A percentile compares a stretch with the other conserved stretches of the same genome.
phyloP scores from a whole-genome alignment of 1,284 basidiomycete species.

The Tilletiaria anomala region DNA sequence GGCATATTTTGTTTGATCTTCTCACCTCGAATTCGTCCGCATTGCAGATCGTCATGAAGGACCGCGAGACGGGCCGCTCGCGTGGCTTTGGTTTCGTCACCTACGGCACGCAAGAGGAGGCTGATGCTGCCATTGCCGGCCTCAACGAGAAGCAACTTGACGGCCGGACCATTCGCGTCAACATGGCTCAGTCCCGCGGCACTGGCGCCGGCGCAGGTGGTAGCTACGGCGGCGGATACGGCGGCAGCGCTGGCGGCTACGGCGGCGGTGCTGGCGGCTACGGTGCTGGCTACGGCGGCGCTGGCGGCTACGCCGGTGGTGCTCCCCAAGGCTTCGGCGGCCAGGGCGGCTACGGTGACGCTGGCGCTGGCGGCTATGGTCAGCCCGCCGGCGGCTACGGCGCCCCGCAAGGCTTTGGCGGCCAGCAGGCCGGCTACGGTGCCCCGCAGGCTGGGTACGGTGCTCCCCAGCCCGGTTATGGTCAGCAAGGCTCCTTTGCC shows the following conservation, averaged over 20 bases:
- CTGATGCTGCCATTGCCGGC: slow-evolving; percentile 58
- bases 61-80: slow-evolving; percentile 87
- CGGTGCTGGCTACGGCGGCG: slow-evolving; percentile 15
- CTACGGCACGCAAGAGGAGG: slow-evolving; percentile 48
- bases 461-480: slow-evolving; percentile 11
- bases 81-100: slow-evolving; percentile 77
- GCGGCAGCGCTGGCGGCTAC: slow-evolving; percentile 20
- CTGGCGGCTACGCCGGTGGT: slow-evolving; percentile 1
- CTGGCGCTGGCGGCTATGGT: slow-evolving; percentile 18
- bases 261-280: slow-evolving; percentile 34
- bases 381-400: too few species aligned
- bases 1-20: background rate
- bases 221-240: slow-evolving; percentile 20
- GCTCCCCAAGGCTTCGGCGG: slow-evolving; percentile 1
- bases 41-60: slow-evolving; percentile 73
- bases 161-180: slow-evolving; percentile 74
- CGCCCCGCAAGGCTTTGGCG: slow-evolving; percentile 3
- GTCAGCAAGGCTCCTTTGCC: slow-evolving; percentile 20
- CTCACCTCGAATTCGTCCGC: background rate
- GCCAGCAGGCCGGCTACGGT: slow-evolving; percentile 2
- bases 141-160: slow-evolving; percentile 89
- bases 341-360: slow-evolving; percentile 21
- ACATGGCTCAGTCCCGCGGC: slow-evolving; percentile 84
- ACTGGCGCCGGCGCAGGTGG: slow-evolving; percentile 41
- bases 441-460: too few species aligned